Percentiles rank a stretch among this genome's conserved stretches.
These are phyloP conservation scores for Collybiopsis luxurians DNA, from an alignment of 768 basidiomycete species.

Conservation along the genomic window DNA sequence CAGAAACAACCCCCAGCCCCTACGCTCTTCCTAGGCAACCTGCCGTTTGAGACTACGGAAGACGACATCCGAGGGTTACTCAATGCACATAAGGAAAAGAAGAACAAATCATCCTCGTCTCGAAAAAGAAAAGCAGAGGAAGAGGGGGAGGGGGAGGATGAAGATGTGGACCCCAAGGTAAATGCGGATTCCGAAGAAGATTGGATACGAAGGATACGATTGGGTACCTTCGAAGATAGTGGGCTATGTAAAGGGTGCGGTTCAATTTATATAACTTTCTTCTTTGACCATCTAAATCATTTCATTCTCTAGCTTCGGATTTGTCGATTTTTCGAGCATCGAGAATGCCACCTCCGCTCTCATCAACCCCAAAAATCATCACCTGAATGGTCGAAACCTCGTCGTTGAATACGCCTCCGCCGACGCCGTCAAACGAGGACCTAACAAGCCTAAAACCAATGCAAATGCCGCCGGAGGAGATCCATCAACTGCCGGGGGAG, in stretches of 20 bases:
- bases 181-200: constrained; percentile 30
- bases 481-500: background rate
- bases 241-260: constrained; percentile 93
- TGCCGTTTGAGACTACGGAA: constrained; percentile 88
- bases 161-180: constrained; percentile 25
- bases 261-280: background rate
- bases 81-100: constrained; percentile 55
- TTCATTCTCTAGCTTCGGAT: constrained; percentile 71
- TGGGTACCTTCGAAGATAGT: constrained; percentile 96
- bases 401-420: constrained; percentile 88
- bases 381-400: constrained; percentile 78
- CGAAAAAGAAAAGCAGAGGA: constrained; percentile 8
- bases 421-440: constrained; percentile 86
- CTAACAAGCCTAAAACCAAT: constrained; percentile 44
- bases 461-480: constrained; percentile 12
- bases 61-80: constrained; percentile 70
- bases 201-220: constrained; percentile 79
- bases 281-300: background rate
- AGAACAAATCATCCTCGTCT: constrained; percentile 23
- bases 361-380: constrained; percentile 81
- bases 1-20: constrained; percentile 85
- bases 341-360: constrained; percentile 82
- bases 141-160: constrained; percentile 28
- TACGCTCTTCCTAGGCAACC: constrained; percentile 91
- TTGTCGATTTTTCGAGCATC: constrained; percentile 82